phyloP scores from a whole-genome alignment of 768 basidiomycete species.

The Auricularia auricula-judae region DNA sequence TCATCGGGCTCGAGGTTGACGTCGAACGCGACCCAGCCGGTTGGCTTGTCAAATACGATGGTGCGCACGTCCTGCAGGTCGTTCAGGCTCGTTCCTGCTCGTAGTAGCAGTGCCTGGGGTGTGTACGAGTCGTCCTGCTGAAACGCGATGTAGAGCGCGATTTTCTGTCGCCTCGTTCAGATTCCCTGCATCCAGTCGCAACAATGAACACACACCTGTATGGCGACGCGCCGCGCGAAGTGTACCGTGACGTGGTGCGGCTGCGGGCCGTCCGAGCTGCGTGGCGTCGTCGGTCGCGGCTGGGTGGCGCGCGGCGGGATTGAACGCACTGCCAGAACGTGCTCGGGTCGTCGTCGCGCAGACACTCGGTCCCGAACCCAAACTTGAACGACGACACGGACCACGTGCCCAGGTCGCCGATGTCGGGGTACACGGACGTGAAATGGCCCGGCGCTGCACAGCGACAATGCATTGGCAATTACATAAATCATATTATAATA shows the following conservation, averaged over 20 bases:
- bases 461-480: neutral
- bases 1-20: constrained; percentile 70
- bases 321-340: constrained; percentile 94
- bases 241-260: constrained; percentile 93
- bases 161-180: no score
- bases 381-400: constrained; percentile 95
- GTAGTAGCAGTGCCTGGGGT: constrained; percentile 79
- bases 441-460: constrained; percentile 2
- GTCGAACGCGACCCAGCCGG: constrained; percentile 88
- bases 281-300: neutral
- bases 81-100: constrained; percentile 82
- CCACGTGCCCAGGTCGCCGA: constrained; percentile 86
- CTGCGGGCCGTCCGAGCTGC: constrained; percentile 87
- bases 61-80: constrained; percentile 89
- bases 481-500: neutral
- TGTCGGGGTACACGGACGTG: constrained; percentile 39
- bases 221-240: constrained; percentile 80
- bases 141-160: constrained; percentile 74
- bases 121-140: constrained; percentile 93
- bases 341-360: constrained; percentile 77
- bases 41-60: constrained; percentile 79
- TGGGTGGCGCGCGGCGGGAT: neutral
- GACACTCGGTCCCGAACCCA: constrained; percentile 88
- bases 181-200: neutral
- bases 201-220: constrained; percentile 48